These are phyloP conservation scores for Anastatica hierochuntica DNA, from an alignment of 345 rosid species.

Conservation along the genomic window DNA sequence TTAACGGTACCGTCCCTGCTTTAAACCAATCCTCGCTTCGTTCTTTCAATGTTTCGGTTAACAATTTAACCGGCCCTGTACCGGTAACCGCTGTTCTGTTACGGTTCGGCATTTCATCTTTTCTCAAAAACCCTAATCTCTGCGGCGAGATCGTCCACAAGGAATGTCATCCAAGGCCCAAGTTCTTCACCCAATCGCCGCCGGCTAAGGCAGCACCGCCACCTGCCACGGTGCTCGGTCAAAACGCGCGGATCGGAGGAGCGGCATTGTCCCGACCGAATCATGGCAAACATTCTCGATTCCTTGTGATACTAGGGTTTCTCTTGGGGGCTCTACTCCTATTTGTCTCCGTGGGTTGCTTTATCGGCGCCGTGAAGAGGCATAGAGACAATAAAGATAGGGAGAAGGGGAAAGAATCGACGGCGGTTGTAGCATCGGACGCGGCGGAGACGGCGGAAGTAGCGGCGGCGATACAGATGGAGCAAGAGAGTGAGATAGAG, in stretches of 20 bases:
- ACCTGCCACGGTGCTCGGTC: constrained; percentile 32
- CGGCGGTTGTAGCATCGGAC: constrained; percentile 22
- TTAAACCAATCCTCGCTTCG: constrained; percentile 67
- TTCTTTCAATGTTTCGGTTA: constrained; percentile 57
- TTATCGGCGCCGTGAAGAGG: constrained; percentile 40
- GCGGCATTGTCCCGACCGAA: constrained; percentile 26
- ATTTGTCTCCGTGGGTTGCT: constrained; percentile 42
- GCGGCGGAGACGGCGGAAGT: constrained; percentile 39
- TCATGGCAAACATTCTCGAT: constrained; percentile 31
- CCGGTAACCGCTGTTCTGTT: constrained; percentile 51
- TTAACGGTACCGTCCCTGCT: constrained; percentile 57
- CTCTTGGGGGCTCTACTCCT: constrained; percentile 39
- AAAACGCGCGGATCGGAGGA: constrained; percentile 43
- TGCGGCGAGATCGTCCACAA: constrained; percentile 86
- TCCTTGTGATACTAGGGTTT: constrained; percentile 42
- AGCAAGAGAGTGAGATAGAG: constrained; percentile 68
- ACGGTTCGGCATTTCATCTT: constrained; percentile 53
- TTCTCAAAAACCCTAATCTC: constrained; percentile 54
- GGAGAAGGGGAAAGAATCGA: constrained; percentile 16
- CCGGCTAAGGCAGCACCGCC: constrained; percentile 29
- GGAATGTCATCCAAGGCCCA: constrained; percentile 53
- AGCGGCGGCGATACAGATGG: constrained; percentile 51
- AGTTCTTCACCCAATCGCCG: constrained; percentile 47
- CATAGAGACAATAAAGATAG: constrained; percentile 25
- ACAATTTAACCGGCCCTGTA: constrained; percentile 59